Evolutionary conservation across 768 basidiomycete species (phyloP).

Genomic region (Rhizopogon sp.): DNA sequence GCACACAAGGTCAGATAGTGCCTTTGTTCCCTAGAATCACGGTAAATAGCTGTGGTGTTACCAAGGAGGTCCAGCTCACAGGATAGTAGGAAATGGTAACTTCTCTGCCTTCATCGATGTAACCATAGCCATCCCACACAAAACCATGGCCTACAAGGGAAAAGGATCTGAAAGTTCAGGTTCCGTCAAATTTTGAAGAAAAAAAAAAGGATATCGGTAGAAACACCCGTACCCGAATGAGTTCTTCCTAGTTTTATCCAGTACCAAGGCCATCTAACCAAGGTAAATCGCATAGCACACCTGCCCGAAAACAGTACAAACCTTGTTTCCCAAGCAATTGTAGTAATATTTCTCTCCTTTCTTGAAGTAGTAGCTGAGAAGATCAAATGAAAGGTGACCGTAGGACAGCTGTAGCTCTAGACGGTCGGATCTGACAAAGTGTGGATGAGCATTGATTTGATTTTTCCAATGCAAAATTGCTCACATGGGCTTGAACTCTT

Average conservation of each 20-base stretch:
- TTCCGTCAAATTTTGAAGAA: background rate
- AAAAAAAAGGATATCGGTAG: background rate
- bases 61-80: conserved; percentile 1
- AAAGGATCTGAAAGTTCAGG: background rate
- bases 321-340: background rate
- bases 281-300: background rate
- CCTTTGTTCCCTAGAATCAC: conserved; percentile 9
- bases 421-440: conserved; percentile 9
- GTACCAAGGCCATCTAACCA: background rate
- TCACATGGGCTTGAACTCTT: conserved; percentile 14
- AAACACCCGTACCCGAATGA: background rate
- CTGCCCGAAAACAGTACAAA: background rate
- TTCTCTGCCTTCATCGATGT: background rate
- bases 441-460: background rate
- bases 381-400: conserved; percentile 14
- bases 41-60: background rate
- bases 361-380: conserved; percentile 12
- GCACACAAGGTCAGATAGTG: conserved; percentile 6
- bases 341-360: conserved; percentile 4
- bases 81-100: conserved; percentile 2
- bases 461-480: background rate
- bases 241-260: background rate
- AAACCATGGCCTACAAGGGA: background rate
- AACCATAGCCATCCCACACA: conserved; percentile 7
- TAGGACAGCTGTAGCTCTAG: conserved; percentile 10